phyloP scores from a whole-genome alignment of 306 rosid species.

The Senna tora region DNA sequence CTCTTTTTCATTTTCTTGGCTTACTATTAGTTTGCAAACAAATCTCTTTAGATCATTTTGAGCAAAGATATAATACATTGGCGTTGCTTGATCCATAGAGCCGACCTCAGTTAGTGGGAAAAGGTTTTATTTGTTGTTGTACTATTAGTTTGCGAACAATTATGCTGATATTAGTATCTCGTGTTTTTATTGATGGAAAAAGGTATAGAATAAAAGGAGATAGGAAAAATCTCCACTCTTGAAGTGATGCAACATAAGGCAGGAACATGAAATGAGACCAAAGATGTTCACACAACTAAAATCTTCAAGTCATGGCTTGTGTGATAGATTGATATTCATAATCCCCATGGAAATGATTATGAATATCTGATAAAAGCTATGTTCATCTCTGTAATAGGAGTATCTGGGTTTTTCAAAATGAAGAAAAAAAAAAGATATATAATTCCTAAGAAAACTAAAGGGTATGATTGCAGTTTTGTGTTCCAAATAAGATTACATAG shows the following conservation, averaged over 20 bases:
- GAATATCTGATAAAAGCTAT: not conserved
- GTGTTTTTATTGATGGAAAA: not conserved
- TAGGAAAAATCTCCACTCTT: not conserved
- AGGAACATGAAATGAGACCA: not conserved
- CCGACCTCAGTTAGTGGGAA: too few species aligned
- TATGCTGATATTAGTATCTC: not conserved
- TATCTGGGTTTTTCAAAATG: not conserved
- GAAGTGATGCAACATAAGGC: not conserved
- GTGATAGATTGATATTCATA: conserved; percentile 4
- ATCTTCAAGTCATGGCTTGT: not conserved
- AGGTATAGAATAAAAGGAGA: not conserved
- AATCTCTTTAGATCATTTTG: too few species aligned
- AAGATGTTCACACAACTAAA: not conserved
- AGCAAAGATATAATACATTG: too few species aligned
- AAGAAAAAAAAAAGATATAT: not conserved
- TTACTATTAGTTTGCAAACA: not conserved
- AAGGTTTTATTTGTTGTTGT: too few species aligned
- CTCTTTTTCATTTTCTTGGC: not conserved
- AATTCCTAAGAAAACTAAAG: not conserved
- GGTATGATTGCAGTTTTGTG: not conserved
- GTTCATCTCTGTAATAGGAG: not conserved
- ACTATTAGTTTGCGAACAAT: not conserved
- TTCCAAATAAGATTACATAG: not conserved
- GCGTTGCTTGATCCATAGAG: too few species aligned
- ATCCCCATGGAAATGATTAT: not conserved